Conservation (phyloP, 108 stramenopile species). For the Discostella stelligeroides region DNA sequence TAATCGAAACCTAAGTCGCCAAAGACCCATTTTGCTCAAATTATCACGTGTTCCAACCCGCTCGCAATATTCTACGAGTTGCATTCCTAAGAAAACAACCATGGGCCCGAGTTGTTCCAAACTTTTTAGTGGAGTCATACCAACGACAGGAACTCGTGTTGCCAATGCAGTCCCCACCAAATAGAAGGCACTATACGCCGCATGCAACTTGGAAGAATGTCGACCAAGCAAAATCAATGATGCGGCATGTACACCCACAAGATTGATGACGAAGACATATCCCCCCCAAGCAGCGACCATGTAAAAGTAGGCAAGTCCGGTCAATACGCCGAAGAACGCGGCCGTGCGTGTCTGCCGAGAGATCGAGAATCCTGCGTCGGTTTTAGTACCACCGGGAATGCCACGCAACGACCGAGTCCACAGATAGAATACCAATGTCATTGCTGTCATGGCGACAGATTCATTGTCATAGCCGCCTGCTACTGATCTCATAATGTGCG, state of each 20-base stretch:
- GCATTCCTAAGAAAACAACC: slow-evolving; percentile 77
- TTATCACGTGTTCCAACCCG: slow-evolving; percentile 55
- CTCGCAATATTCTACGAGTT: slow-evolving; percentile 67
- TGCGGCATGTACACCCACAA: slow-evolving; percentile 90
- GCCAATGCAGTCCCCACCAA: slow-evolving; percentile 90
- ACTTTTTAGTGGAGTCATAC: slow-evolving; percentile 79
- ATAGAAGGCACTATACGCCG: slow-evolving; percentile 92
- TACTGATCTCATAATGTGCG: slow-evolving; percentile 85
- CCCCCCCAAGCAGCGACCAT: slow-evolving; percentile 99
- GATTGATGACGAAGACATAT: slow-evolving; percentile 98
- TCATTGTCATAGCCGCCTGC: slow-evolving; percentile 99
- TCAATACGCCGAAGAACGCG: slow-evolving; percentile 46
- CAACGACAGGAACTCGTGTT: slow-evolving; percentile 91
- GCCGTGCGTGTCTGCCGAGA: slow-evolving; percentile 14
- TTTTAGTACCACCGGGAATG: slow-evolving; percentile 16
- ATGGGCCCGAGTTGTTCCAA: slow-evolving; percentile 88
- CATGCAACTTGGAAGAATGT: slow-evolving; percentile 84
- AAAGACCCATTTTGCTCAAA: slow-evolving; percentile 33
- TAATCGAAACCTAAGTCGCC: slow-evolving; percentile 66
- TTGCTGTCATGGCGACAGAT: slow-evolving; percentile 92
- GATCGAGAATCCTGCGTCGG: slow-evolving; percentile 24
- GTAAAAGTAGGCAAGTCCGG: slow-evolving; percentile 84
- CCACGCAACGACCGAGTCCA: slow-evolving; percentile 77
- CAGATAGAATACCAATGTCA: slow-evolving; percentile 86
- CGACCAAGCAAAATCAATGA: slow-evolving; percentile 77